Percentiles rank a stretch among this genome's conserved stretches.
Evolutionary conservation across 768 basidiomycete genomes (phyloP).

Genomic region (Hygrophorus pudorinus): DNA sequence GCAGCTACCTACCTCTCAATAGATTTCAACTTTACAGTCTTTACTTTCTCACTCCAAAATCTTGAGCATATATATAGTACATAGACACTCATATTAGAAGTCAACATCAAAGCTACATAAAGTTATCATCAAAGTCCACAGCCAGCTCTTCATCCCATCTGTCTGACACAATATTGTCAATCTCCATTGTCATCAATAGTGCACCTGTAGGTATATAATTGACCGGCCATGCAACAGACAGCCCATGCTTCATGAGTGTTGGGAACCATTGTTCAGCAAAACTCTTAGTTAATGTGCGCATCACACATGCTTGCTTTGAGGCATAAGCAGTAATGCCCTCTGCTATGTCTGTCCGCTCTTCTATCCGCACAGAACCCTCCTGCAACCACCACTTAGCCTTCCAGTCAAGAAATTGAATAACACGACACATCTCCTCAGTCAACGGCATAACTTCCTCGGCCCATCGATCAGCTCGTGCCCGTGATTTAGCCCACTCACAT

Average conservation of each 20-base stretch:
- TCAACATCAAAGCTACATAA: too few species aligned
- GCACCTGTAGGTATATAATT: background rate
- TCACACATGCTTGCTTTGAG: slow-evolving; percentile 2
- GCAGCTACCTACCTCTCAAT: too few species aligned
- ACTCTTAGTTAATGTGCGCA: background rate
- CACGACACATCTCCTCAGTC: slow-evolving; percentile 6
- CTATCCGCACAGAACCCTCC: background rate
- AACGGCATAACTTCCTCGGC: slow-evolving; percentile 2
- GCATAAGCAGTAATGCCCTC: slow-evolving; percentile 7
- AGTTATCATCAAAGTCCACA: too few species aligned
- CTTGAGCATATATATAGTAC: too few species aligned
- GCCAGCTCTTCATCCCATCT: too few species aligned
- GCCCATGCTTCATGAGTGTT: background rate
- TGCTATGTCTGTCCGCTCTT: background rate
- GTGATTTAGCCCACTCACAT: slow-evolving; percentile 4
- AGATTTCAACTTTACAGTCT: too few species aligned
- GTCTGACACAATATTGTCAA: too few species aligned
- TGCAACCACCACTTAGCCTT: slow-evolving; percentile 4
- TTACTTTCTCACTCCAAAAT: too few species aligned
- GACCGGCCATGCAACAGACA: background rate
- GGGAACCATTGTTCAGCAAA: slow-evolving; percentile 1
- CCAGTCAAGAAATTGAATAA: slow-evolving; percentile 3
- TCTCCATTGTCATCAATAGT: too few species aligned
- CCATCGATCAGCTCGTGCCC: slow-evolving; percentile 5
- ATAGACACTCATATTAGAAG: too few species aligned